A percentile compares a stretch with the other conserved stretches of the same genome.
Conservation (phyloP, 2,329 filamentous ascomycete species). For the Colletotrichum theobromicola region DNA sequence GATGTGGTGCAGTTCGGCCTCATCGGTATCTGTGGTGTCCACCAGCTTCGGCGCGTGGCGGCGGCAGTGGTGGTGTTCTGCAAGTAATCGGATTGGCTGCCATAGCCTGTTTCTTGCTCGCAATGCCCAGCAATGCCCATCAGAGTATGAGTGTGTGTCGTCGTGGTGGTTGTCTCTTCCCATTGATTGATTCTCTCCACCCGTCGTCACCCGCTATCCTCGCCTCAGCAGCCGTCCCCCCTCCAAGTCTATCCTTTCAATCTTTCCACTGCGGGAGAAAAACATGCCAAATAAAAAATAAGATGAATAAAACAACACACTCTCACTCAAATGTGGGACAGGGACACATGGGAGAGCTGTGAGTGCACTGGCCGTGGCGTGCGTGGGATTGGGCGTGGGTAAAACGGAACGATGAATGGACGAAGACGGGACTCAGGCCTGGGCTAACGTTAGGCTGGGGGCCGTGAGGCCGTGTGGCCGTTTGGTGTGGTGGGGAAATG, state of each 20-base stretch:
- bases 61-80: too few species aligned
- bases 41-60: too few species aligned
- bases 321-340: background rate
- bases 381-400: background rate
- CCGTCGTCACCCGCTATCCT: background rate
- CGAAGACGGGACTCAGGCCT: background rate
- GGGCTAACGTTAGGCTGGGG: constrained; percentile 10
- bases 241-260: too few species aligned
- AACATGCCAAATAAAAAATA: background rate
- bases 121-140: background rate
- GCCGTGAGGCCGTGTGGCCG: constrained; percentile 11
- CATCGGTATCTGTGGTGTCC: background rate
- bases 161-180: background rate
- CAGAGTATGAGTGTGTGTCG: background rate
- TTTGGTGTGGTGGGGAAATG: background rate
- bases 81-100: background rate
- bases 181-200: background rate
- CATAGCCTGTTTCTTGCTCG: background rate
- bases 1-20: background rate
- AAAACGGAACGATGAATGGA: constrained; percentile 6
- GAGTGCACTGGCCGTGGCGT: background rate
- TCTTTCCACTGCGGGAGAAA: background rate
- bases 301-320: background rate
- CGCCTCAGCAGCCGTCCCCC: background rate
- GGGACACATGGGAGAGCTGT: background rate